A percentile compares a stretch with the other conserved stretches of the same genome.
These are phyloP conservation scores for Metschnikowia henanensis DNA, from an alignment of 805 yeast genomes.

Conservation along the genomic window DNA sequence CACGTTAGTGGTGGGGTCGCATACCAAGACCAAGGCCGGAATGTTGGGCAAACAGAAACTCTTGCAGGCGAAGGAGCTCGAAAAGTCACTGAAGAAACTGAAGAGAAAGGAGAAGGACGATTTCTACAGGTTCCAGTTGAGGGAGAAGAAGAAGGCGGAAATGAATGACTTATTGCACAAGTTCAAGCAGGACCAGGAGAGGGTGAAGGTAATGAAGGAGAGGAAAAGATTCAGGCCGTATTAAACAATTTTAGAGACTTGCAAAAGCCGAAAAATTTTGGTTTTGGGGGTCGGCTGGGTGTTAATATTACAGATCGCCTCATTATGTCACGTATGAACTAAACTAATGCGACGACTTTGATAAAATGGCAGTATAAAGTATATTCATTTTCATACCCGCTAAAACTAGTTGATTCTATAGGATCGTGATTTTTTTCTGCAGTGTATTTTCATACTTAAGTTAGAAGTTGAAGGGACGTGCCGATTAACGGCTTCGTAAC, in stretches of 20 bases:
- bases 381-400: too few species aligned
- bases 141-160: constrained; percentile 90
- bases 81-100: constrained; percentile 47
- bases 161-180: constrained; percentile 83
- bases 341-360: too few species aligned
- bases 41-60: constrained; percentile 55
- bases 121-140: constrained; percentile 93
- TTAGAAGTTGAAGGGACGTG: too few species aligned
- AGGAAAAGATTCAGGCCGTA: constrained; percentile 86
- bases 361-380: too few species aligned
- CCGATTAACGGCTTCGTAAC: too few species aligned
- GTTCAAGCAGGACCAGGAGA: constrained; percentile 89
- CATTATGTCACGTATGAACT: too few species aligned
- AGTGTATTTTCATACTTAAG: too few species aligned
- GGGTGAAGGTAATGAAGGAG: constrained; percentile 74
- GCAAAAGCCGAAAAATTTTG: too few species aligned
- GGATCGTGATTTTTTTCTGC: too few species aligned
- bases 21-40: constrained; percentile 77
- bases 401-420: too few species aligned
- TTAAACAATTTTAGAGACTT: too few species aligned
- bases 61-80: constrained; percentile 37
- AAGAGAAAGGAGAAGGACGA: constrained; percentile 81
- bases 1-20: constrained; percentile 84
- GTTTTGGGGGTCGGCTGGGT: background rate
- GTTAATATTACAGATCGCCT: too few species aligned